Evolutionary conservation across 805 yeast genomes (phyloP), one percentile per base, ranked within the genome.

Genomic region (Torulaspora indica): DNA sequence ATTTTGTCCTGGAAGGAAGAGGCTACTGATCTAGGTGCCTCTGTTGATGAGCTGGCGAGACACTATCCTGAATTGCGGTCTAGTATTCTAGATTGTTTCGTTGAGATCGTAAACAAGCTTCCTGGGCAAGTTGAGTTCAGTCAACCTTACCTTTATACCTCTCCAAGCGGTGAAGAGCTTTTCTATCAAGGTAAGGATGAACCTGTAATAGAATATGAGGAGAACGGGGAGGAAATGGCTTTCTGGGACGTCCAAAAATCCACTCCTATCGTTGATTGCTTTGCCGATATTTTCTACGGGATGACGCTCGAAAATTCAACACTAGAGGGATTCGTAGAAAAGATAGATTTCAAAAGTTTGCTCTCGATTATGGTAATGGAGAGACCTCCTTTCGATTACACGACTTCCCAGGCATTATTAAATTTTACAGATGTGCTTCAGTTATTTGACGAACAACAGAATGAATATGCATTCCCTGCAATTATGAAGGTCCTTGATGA

Each of bases 1-100:
- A 78, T 74, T 15, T 58, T 85, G 43, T 71, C 78, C 3, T 66
- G 67, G 42, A 72, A 75, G 27, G 85, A 79, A 40, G 71, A 72
- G 54, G 71, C 79, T 1, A 69, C 74, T 10, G 71, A 72, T 24
- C 59, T 86, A 13, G 95, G 95, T 1, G 69, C 75, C 22, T 73
- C 82, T 0, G 72, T 89, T 54, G 96, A 89, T 58, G 95, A 86
- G 53, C 65, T 89, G 38, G 80, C 85, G 2, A 75, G 96, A 56
- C 96, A 90, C 58, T 87, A 85, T 56, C 86, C 95, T 1, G 78
- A 75, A 2, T 69, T 88, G 47, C 79, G 84, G 39, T 81, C 84
- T 0, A 56, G 65, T 0, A 78, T 89, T 17, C 63, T 77, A 40
- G 63, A 69, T 3, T 77, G 78, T 40, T 66, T 81, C 37, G 64